Evolutionary conservation across 495 filamentous ascomycete genomes (phyloP).

Genomic region (Friedmanniomyces simplex): DNA sequence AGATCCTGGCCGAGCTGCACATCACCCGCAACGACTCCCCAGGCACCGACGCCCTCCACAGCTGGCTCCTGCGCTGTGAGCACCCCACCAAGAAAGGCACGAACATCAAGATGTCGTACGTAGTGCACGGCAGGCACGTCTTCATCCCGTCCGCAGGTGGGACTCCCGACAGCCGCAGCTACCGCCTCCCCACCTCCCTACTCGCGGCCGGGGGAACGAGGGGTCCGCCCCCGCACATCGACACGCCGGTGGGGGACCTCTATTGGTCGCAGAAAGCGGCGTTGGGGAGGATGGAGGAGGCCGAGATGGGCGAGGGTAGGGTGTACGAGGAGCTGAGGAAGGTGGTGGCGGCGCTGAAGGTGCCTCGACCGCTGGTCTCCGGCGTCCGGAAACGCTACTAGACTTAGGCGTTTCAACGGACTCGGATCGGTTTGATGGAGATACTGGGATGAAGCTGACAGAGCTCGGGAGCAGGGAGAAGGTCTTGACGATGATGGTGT

Average conservation of each 20-base stretch:
- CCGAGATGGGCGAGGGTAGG: background rate
- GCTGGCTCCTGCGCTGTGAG: background rate
- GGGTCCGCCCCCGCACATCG: background rate
- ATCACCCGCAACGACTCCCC: background rate
- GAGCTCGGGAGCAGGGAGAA: too few relatives aligned
- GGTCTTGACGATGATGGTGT: too few relatives aligned
- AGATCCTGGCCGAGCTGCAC: background rate
- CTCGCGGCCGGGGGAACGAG: background rate
- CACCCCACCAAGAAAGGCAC: background rate
- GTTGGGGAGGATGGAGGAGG: background rate
- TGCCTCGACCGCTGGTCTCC: background rate
- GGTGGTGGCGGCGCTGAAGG: background rate
- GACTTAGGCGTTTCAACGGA: background rate
- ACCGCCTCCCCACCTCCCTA: background rate
- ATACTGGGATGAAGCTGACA: too few relatives aligned
- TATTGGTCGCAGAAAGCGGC: background rate
- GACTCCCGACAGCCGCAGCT: background rate
- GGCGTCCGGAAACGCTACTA: background rate
- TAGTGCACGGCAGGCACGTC: background rate
- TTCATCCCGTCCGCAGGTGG: too few relatives aligned
- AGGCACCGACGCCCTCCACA: background rate
- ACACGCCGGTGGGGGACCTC: background rate
- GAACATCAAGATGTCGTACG: background rate
- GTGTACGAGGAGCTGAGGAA: background rate
- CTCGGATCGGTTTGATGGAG: background rate